Percentiles rank a stretch among this genome's conserved stretches.
Evolutionary conservation across 2,329 filamentous ascomycete species (phyloP).

Genomic region (Pseudogymnoascus verrucosus): DNA sequence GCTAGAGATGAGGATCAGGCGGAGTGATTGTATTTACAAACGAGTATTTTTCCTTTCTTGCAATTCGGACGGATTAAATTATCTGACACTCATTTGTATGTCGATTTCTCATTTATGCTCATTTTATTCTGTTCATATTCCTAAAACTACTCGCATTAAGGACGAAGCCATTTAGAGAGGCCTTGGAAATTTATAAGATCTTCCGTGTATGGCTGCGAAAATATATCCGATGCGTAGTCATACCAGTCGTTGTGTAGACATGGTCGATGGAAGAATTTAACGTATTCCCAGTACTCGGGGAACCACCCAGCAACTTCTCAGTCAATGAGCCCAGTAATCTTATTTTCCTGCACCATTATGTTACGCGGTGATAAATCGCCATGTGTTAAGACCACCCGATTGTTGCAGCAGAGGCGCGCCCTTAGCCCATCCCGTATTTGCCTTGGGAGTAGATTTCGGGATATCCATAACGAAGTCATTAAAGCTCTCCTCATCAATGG

Average conservation of each 20-base stretch:
- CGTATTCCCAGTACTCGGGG: constrained; percentile 15
- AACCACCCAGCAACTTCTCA: constrained; percentile 14
- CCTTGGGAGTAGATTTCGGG: background rate
- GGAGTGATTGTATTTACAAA: background rate
- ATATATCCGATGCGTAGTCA: background rate
- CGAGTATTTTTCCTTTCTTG: background rate
- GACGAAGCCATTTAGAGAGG: background rate
- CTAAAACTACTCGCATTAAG: background rate
- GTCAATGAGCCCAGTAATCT: constrained; percentile 13
- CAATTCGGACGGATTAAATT: background rate
- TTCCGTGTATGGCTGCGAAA: background rate
- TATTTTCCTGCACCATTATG: constrained; percentile 13
- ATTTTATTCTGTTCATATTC: background rate
- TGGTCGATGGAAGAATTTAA: background rate
- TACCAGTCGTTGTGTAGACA: background rate
- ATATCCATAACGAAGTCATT: background rate
- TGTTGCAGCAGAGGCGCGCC: background rate
- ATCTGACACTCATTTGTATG: background rate
- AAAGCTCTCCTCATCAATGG: background rate
- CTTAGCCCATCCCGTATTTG: background rate
- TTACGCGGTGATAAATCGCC: constrained; percentile 11
- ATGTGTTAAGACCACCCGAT: constrained; percentile 8
- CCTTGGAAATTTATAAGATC: background rate
- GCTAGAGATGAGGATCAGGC: background rate
- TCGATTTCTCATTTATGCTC: background rate